Evolutionary conservation across 2,329 filamentous ascomycete genomes (phyloP), one percentile per base, ranked within the genome.

Genomic region (Arthrobotrys megalospora): DNA sequence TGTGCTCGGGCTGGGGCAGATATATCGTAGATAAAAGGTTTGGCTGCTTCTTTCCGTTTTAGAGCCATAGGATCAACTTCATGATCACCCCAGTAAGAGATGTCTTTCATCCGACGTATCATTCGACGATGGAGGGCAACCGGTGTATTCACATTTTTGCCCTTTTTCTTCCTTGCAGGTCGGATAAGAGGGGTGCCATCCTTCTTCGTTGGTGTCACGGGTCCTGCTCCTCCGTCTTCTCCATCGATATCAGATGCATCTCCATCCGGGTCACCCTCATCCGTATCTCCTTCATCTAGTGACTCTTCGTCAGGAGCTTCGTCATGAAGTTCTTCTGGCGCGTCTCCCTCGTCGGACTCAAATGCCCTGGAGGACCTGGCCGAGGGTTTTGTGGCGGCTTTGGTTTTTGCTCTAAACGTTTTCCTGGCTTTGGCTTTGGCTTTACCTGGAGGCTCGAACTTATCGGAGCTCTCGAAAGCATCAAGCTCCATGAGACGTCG

Each of bases 71-170:
- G 45, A 21, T 78, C 75, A 16, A 78, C 38, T 16, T 62, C 58
- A 12, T 72, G 60, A 16, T 78, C 75, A 38, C 75, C 75, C 75
- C 75, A 78, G 53, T 78, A 78, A 5, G 75, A 72, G n/a, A 78
- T 78, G 58, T 78, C 75, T 24, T 78, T 78, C 67, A 78, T 78
- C 28, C 60, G 48, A 16, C 75, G 50, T 8, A 78, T 66, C 75
- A 78, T 78, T 5, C 75, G 67, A 16, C 75, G 43, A 12, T 78
- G 75, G 6, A 72, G 45, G n/a, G 75, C 75, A 24, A 78, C 67
- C 0, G 67, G 67, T 3, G 75, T 72, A 21, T 78, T 78, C 21
- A 38, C 14, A 24, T 45, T 55, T 43, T 72, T 78, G n/a, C 21
- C 14, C 21, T 60, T 70, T 34, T 68, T 64, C 60, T 67, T 62